Conservation (phyloP, 2,329 filamentous ascomycete species). For the Clarireedia homoeocarpa region DNA sequence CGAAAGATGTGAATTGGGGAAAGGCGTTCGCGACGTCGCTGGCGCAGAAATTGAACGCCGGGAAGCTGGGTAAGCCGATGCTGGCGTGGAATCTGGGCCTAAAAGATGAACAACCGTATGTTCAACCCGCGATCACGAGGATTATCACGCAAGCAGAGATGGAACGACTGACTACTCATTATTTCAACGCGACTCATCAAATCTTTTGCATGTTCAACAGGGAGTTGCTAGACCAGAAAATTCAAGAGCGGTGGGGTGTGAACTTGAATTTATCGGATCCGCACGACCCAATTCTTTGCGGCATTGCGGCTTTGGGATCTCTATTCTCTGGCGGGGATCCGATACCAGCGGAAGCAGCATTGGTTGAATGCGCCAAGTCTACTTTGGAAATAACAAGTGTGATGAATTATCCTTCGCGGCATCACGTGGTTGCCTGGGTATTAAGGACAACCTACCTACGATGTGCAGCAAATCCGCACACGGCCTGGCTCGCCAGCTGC, state of each 20-base stretch:
- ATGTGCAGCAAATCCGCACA: constrained; percentile 21
- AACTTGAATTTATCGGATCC: constrained; percentile 20
- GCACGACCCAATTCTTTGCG: constrained; percentile 27
- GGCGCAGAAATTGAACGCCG: constrained; percentile 5
- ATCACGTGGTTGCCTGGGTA: constrained; percentile 22
- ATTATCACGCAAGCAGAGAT: constrained; percentile 8
- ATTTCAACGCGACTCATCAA: constrained; percentile 26
- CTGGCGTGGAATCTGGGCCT: constrained; percentile 31
- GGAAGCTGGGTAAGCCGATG: constrained; percentile 25
- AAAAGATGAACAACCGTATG: constrained; percentile 21
- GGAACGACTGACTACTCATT: constrained; percentile 21
- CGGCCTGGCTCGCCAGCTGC: constrained; percentile 24
- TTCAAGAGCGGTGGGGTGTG: constrained; percentile 27
- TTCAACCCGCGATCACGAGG: constrained; percentile 17
- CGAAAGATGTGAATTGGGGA: constrained; percentile 1
- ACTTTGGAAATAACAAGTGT: constrained; percentile 17
- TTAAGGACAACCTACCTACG: constrained; percentile 23
- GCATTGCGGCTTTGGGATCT: constrained; percentile 30
- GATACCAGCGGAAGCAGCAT: constrained; percentile 21
- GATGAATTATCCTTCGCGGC: constrained; percentile 11
- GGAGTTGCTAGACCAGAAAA: constrained; percentile 18
- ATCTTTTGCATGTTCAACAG: constrained; percentile 29
- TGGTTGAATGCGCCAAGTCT: constrained; percentile 19
- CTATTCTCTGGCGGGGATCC: constrained; percentile 25
- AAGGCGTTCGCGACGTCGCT: constrained; percentile 5